Conservation (phyloP, 768 basidiomycete species). For the Lentinula raphanica region DNA sequence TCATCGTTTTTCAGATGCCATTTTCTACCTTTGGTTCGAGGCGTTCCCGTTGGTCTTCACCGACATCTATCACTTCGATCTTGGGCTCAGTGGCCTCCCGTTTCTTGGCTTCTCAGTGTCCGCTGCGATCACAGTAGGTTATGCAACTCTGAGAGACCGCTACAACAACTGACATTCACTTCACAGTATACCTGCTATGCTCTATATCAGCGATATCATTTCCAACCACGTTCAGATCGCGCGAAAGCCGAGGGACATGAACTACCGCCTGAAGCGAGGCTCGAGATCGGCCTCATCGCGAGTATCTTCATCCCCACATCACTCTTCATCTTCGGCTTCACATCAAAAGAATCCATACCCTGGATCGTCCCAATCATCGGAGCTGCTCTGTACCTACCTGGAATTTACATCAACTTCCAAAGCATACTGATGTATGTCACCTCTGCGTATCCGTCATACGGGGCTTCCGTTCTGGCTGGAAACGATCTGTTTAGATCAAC, state of each 20-base stretch:
- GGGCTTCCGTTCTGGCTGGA: slow-evolving; percentile 28
- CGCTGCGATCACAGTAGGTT: not conserved
- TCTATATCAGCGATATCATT: slow-evolving; percentile 3
- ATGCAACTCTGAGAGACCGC: not conserved
- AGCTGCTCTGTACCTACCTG: slow-evolving; percentile 25
- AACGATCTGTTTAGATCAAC: slow-evolving; percentile 27
- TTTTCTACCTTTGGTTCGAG: slow-evolving; percentile 30
- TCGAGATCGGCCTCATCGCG: slow-evolving; percentile 5
- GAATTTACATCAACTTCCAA: slow-evolving; percentile 27
- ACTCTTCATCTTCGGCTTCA: slow-evolving; percentile 23
- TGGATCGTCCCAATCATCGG: slow-evolving; percentile 32
- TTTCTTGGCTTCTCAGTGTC: slow-evolving; percentile 24
- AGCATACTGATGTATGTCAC: slow-evolving; percentile 24
- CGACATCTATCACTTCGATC: slow-evolving; percentile 26
- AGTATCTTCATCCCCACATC: slow-evolving; percentile 8
- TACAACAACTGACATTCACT: not conserved
- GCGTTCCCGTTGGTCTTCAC: slow-evolving; percentile 28
- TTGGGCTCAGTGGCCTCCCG: slow-evolving; percentile 24
- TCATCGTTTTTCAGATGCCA: too few relatives aligned
- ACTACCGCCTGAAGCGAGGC: slow-evolving; percentile 2
- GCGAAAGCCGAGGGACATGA: not conserved
- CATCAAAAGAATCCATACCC: slow-evolving; percentile 21
- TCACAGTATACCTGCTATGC: slow-evolving; percentile 2
- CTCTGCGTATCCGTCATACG: slow-evolving; percentile 25
- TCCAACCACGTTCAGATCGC: not conserved